Base-by-base conservation (phyloP, 139 green algal species). In the Penium margaritaceum region DNA sequence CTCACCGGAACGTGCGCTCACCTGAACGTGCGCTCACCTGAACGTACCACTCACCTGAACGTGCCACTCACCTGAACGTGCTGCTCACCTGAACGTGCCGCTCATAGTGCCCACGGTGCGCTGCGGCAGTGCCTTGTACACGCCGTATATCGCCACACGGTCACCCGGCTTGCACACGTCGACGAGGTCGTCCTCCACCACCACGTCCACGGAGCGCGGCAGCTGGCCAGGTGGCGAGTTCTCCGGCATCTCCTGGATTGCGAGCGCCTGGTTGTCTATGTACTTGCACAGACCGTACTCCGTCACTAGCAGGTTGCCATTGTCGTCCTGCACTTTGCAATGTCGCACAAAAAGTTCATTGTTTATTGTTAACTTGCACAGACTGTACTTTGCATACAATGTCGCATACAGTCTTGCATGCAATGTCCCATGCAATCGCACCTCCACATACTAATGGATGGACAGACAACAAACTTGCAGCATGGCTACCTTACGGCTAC, bases 231-330 rank as follows among this genome's bases (percentile, higher is more conserved):
- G 84, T 1, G 94, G 94, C 2, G 94, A 85, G 1, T 90, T 96
- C 84, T 99, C 94, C 9, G 94, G 94, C 70, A 97, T 91, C 87
- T 98, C 94, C 84, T 98, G 94, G 6, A 98, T 81, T 29, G 85
- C 87, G 12, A 96, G 46, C 0, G 85, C 75, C 81, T 87, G 82
- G 77, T 92, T 88, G 87, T 99, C 90, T 27, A 83, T 79, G 84
- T 94, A 99, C n/a, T 82, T 81, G 86, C 88, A 95, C 39, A 95
- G 85, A 29, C 94, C 94, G 74, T 91, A 97, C 86, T 98, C 90
- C 2, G 91, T 97, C 55, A 84, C 87, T 14, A 99, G 85, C 24
- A 92, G 75, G 84, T 97, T 91, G 57, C 89, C 88, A 0, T 85
- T 54, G 12, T 90, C 83, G 71, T 97, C 91, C 55, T 84, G 55